phyloP scores from a whole-genome alignment of 2,329 filamentous ascomycete genomes.

The Monosporascus sp. region DNA sequence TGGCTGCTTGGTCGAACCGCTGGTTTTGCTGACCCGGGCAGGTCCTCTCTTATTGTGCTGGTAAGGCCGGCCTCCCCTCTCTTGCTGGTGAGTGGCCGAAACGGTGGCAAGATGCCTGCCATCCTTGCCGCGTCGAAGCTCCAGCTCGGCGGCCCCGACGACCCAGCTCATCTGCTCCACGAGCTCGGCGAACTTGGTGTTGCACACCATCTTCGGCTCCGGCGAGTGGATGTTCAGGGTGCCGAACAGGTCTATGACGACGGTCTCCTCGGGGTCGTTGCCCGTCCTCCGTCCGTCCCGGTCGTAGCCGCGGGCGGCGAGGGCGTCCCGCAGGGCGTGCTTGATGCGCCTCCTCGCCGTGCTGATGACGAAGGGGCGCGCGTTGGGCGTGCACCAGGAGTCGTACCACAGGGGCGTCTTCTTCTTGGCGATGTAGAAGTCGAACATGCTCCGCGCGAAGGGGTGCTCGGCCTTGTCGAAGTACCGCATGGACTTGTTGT shows the following conservation, averaged over 20 bases:
- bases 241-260: conserved; percentile 17
- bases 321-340: conserved; percentile 21
- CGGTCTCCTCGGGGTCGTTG: conserved; percentile 2
- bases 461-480: conserved; percentile 23
- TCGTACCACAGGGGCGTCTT: conserved; percentile 22
- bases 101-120: conserved; percentile 2
- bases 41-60: no score
- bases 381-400: neutral
- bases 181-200: conserved; percentile 17
- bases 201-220: conserved; percentile 15
- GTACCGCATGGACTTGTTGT: conserved; percentile 19
- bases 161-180: conserved; percentile 13
- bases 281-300: conserved; percentile 14
- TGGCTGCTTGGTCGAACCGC: no score
- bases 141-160: conserved; percentile 6
- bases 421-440: conserved; percentile 23
- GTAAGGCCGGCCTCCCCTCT: no score
- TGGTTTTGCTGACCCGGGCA: no score
- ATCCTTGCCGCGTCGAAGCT: conserved; percentile 8
- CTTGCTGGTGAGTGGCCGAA: no score
- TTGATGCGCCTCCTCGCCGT: conserved; percentile 13
- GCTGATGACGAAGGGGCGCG: conserved; percentile 10
- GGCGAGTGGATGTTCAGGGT: conserved; percentile 12
- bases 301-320: conserved; percentile 23
- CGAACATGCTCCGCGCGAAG: conserved; percentile 20